Percentiles rank a stretch among this genome's conserved stretches.
phyloP scores from a whole-genome alignment of 139 green algal genomes.

The Choricystis sp. region DNA sequence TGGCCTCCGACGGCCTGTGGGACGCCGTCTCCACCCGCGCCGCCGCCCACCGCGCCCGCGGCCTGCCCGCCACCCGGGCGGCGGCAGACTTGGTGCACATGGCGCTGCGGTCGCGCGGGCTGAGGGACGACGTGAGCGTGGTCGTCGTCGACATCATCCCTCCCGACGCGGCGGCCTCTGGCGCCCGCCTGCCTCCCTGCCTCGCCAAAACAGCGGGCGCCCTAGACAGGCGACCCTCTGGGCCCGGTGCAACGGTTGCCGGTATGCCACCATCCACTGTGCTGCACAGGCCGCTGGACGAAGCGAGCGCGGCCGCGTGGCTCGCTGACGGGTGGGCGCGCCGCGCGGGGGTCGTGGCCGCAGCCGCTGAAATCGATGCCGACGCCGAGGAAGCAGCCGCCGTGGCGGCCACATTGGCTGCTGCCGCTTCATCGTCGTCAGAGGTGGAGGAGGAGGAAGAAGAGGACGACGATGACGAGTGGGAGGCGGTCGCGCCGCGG shows the following conservation, averaged over 20 bases:
- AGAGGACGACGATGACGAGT: neutral
- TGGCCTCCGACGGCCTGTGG: constrained; percentile 83
- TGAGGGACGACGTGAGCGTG: constrained; percentile 39
- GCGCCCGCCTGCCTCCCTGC: neutral
- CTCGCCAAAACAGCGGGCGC: neutral
- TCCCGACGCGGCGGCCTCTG: neutral
- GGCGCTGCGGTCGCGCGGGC: constrained; percentile 25
- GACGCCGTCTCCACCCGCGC: constrained; percentile 59
- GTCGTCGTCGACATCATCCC: neutral
- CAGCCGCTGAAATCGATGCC: neutral
- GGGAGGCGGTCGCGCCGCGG: neutral
- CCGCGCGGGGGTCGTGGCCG: neutral
- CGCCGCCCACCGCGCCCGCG: constrained; percentile 24
- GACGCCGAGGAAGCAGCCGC: too few species aligned
- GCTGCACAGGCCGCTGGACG: neutral
- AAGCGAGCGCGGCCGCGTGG: neutral
- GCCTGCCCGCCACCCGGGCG: constrained; percentile 28
- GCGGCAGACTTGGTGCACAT: constrained; percentile 25
- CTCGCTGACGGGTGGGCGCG: neutral
- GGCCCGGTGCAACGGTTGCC: too few species aligned
- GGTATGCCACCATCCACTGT: too few species aligned
- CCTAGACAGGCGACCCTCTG: too few species aligned
- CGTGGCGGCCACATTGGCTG: neutral
- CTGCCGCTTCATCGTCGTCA: neutral
- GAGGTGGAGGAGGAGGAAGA: neutral